Conservation (phyloP, 352 stramenopile genomes). For the Globisporangium spiculum region DNA sequence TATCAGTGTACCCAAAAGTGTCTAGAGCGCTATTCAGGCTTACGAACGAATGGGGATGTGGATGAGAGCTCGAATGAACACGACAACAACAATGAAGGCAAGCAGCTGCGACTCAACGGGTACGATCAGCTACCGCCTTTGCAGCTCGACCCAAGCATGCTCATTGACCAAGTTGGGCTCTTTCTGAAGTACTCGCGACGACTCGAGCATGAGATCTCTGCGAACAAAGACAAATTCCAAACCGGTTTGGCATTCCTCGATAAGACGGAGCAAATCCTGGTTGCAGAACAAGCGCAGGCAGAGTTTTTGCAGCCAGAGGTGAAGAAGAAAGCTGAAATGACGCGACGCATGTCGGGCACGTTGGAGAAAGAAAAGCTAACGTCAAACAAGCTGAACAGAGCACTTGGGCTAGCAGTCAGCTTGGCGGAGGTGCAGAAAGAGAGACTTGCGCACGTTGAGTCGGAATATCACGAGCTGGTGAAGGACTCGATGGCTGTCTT, state of each 20-base stretch:
- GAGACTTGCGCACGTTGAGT: conserved; percentile 37
- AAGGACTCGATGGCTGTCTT: conserved; percentile 30
- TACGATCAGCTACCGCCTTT: conserved; percentile 15
- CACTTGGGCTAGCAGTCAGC: conserved; percentile 44
- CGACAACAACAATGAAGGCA: background rate
- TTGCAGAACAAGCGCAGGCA: conserved; percentile 45
- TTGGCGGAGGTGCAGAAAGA: conserved; percentile 34
- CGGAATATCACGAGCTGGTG: conserved; percentile 55
- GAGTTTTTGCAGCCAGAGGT: conserved; percentile 53
- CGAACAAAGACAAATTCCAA: conserved; percentile 33
- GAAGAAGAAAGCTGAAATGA: conserved; percentile 34
- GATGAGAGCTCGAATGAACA: background rate
- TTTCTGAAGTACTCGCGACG: conserved; percentile 33
- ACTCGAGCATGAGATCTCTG: conserved; percentile 28
- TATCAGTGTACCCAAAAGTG: conserved; percentile 30
- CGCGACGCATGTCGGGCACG: conserved; percentile 54
- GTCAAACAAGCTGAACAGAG: conserved; percentile 42
- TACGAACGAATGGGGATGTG: background rate
- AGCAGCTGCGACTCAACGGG: background rate
- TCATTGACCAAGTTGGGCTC: conserved; percentile 54
- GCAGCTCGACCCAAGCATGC: conserved; percentile 39
- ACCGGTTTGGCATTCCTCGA: conserved; percentile 51
- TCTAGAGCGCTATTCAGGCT: background rate
- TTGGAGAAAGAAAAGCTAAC: conserved; percentile 57
- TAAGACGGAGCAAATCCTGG: conserved; percentile 44